A percentile compares a stretch with the other conserved stretches of the same genome.
These are phyloP conservation scores for Bipolaris oryzae DNA, from an alignment of 2,329 filamentous ascomycete genomes.

Conservation along the genomic window DNA sequence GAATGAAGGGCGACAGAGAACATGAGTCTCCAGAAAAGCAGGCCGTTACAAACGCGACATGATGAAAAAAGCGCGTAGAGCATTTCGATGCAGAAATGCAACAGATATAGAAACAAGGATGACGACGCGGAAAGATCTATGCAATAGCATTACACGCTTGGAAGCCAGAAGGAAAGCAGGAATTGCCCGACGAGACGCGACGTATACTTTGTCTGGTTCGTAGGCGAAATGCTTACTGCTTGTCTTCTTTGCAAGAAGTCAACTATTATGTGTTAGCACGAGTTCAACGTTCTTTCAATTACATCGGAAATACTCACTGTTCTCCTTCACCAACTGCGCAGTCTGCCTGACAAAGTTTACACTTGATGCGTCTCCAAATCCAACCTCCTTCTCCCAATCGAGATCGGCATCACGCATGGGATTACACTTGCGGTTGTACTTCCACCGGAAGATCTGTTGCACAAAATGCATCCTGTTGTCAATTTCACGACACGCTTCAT, in stretches of 20 bases:
- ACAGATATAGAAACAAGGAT: neutral
- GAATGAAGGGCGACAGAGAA: neutral
- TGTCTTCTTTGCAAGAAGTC: slow-evolving; percentile 48
- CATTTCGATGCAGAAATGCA: neutral
- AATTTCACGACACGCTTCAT: slow-evolving; percentile 52
- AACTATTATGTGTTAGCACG: slow-evolving; percentile 31
- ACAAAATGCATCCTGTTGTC: slow-evolving; percentile 54
- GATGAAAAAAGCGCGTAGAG: neutral
- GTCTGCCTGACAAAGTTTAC: slow-evolving; percentile 48
- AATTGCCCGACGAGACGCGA: slow-evolving; percentile 53
- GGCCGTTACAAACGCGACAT: neutral
- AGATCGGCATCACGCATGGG: slow-evolving; percentile 47
- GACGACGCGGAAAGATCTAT: neutral
- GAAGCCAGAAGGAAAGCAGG: slow-evolving; percentile 47
- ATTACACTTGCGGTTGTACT: slow-evolving; percentile 54
- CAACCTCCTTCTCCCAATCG: slow-evolving; percentile 47
- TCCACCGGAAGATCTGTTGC: slow-evolving; percentile 55
- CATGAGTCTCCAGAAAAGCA: neutral
- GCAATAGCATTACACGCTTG: slow-evolving; percentile 17
- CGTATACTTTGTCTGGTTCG: slow-evolving; percentile 51
- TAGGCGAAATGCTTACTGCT: slow-evolving; percentile 45
- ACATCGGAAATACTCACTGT: slow-evolving; percentile 44
- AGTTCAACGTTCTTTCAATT: neutral
- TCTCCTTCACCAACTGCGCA: slow-evolving; percentile 49
- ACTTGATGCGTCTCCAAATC: slow-evolving; percentile 43